Evolutionary conservation across 129 eudicot species (phyloP).

Genomic region (Scalesia atractyloides): DNA sequence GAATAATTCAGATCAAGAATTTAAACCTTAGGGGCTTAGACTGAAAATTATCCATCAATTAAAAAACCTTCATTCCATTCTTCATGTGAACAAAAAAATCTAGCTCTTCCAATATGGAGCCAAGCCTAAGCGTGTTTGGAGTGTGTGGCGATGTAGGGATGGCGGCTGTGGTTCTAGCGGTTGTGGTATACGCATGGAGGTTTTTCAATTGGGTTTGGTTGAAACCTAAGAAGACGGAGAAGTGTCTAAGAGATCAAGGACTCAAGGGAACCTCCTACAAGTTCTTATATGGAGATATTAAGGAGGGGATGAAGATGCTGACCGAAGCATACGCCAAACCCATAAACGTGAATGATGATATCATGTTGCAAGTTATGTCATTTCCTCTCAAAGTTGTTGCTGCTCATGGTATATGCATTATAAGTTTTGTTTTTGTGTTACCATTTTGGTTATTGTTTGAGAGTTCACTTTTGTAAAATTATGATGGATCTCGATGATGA

Average conservation of each 20-base stretch:
- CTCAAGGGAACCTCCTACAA: conserved; percentile 57
- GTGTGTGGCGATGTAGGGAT: conserved; percentile 2
- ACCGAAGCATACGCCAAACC: too few relatives aligned
- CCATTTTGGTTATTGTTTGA: too few relatives aligned
- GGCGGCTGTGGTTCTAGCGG: not conserved
- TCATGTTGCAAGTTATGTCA: too few relatives aligned
- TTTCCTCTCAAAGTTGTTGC: too few relatives aligned
- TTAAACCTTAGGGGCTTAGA: not conserved
- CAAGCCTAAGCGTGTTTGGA: not conserved
- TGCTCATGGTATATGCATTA: too few relatives aligned
- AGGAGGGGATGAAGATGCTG: too few relatives aligned
- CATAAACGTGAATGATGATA: too few relatives aligned
- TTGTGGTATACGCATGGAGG: conserved; percentile 4
- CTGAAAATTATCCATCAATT: conserved; percentile 8
- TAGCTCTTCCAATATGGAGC: not conserved
- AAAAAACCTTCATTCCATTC: conserved; percentile 1
- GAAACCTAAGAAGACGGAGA: conserved; percentile 59
- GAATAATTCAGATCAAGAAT: too few relatives aligned
- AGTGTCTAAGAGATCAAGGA: conserved; percentile 54
- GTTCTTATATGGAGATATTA: not conserved
- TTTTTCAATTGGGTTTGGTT: conserved; percentile 42
- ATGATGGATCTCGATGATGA: too few relatives aligned
- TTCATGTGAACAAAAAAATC: not conserved
- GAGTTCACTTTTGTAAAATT: too few relatives aligned
- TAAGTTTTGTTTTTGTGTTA: too few relatives aligned